Evolutionary conservation across 495 filamentous ascomycete species (phyloP).

Genomic region (Podospora bellae-mahoneyi): DNA sequence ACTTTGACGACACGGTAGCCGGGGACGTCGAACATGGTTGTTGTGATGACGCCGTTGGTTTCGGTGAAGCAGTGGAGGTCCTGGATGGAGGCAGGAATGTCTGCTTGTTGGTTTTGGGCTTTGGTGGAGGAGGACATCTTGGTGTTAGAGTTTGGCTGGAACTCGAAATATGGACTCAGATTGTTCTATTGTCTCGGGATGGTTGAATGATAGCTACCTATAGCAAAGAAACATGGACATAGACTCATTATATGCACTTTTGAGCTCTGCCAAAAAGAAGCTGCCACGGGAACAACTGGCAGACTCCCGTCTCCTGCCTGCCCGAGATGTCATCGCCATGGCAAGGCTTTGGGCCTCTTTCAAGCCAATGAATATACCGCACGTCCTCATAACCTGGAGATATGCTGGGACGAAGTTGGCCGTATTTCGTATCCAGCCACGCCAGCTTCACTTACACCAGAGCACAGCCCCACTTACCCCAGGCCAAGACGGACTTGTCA

Average conservation of each 20-base stretch:
- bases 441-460: not conserved
- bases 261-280: not conserved
- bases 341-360: not conserved
- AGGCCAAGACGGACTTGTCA: not conserved
- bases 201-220: too few relatives aligned
- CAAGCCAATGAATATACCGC: not conserved
- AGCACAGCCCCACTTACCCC: not conserved
- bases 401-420: not conserved
- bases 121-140: slow-evolving; percentile 23
- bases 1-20: slow-evolving; percentile 55
- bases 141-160: not conserved
- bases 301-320: not conserved
- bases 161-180: too few relatives aligned
- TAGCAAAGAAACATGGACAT: too few relatives aligned
- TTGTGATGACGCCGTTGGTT: slow-evolving; percentile 56
- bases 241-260: not conserved
- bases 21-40: slow-evolving; percentile 52
- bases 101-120: slow-evolving; percentile 19
- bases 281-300: not conserved
- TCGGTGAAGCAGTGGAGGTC: slow-evolving; percentile 58
- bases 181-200: too few relatives aligned
- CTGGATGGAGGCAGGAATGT: slow-evolving; percentile 35
- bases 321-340: not conserved
- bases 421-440: not conserved
- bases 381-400: not conserved